Evolutionary conservation across 2,329 filamentous ascomycete genomes (phyloP).

Genomic region (Penicillium corylophilum): DNA sequence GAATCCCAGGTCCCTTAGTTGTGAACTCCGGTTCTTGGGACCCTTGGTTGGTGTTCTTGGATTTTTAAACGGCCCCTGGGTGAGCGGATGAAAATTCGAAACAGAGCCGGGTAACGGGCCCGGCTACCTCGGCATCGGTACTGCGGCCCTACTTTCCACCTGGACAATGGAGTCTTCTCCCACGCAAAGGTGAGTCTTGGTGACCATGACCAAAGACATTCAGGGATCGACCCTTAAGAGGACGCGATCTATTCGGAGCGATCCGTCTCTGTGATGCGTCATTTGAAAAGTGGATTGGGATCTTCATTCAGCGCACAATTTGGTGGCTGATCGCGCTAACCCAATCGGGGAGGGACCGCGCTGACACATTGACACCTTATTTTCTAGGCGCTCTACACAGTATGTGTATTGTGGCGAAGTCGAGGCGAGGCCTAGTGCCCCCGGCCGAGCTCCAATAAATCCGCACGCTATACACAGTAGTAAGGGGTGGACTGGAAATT

Average conservation of each 20-base stretch:
- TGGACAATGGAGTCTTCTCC: background rate
- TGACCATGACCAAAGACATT: background rate
- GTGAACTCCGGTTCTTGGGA: conserved; percentile 1
- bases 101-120: background rate
- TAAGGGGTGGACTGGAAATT: background rate
- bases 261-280: background rate
- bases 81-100: background rate
- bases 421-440: background rate
- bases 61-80: background rate
- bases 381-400: background rate
- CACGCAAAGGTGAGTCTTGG: background rate
- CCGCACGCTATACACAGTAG: background rate
- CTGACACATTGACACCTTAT: conserved; percentile 1
- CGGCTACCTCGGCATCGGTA: background rate
- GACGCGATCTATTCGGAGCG: background rate
- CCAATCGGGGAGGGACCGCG: background rate
- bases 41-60: background rate
- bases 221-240: background rate
- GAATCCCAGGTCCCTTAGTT: background rate
- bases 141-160: background rate
- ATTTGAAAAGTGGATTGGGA: background rate
- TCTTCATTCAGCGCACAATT: background rate
- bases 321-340: background rate
- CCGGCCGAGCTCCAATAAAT: background rate
- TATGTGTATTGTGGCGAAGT: background rate